Evolutionary conservation across 1,284 basidiomycete species (phyloP).

Genomic region (Ceratobasidium theobromae): DNA sequence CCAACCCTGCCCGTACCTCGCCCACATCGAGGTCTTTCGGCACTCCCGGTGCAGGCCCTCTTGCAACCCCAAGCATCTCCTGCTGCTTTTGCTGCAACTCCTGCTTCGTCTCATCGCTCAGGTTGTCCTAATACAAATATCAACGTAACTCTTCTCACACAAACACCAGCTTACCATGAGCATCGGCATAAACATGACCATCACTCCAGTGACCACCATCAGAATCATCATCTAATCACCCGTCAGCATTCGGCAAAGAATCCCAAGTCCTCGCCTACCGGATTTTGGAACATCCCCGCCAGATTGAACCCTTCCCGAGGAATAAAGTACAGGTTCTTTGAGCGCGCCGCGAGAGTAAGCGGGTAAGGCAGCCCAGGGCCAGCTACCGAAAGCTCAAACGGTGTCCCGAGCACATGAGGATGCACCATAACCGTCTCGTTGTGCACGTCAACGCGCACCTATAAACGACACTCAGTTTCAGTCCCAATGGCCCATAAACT

Average conservation of each 20-base stretch:
- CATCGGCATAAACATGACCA: slow-evolving; percentile 32
- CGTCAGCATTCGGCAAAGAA: not conserved
- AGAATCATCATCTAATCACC: slow-evolving; percentile 30
- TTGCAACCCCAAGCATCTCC: slow-evolving; percentile 25
- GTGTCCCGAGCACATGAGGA: slow-evolving; percentile 31
- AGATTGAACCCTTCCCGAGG: slow-evolving; percentile 30
- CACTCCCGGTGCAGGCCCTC: slow-evolving; percentile 2
- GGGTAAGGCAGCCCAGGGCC: slow-evolving; percentile 22
- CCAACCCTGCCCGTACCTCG: slow-evolving; percentile 1
- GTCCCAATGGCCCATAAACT: not conserved
- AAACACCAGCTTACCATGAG: slow-evolving; percentile 23
- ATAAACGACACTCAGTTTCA: not conserved
- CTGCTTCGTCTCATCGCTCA: slow-evolving; percentile 28
- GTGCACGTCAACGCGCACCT: slow-evolving; percentile 29
- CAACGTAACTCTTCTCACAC: not conserved
- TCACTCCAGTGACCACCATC: slow-evolving; percentile 24
- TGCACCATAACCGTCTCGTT: slow-evolving; percentile 18
- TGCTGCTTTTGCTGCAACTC: slow-evolving; percentile 17
- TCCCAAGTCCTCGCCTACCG: slow-evolving; percentile 1
- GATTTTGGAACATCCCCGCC: slow-evolving; percentile 33
- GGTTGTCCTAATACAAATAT: slow-evolving; percentile 8
- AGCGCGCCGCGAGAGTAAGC: slow-evolving; percentile 23
- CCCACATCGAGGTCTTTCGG: slow-evolving; percentile 16
- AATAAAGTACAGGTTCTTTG: slow-evolving; percentile 15
- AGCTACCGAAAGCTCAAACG: slow-evolving; percentile 29